Conservation (phyloP, 176 grass and related monocot species). For the Chrysopogon serrulatus region DNA sequence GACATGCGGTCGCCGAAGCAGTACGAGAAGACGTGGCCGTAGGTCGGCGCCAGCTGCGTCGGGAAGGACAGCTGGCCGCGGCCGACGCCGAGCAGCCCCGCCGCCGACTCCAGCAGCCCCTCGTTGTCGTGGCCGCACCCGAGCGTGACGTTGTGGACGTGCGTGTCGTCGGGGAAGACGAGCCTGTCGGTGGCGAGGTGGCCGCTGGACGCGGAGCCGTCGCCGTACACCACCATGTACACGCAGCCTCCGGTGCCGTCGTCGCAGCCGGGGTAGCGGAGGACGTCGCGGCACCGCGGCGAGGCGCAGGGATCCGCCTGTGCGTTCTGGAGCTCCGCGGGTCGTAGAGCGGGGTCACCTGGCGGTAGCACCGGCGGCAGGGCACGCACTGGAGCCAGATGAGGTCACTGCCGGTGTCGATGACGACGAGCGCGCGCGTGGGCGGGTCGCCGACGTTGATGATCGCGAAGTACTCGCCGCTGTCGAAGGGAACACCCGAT, state of each 20-base stretch:
- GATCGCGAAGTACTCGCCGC: slow-evolving; percentile 68
- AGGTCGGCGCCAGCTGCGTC: slow-evolving; percentile 42
- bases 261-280: slow-evolving; percentile 43
- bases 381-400: slow-evolving; percentile 75
- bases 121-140: slow-evolving; percentile 74
- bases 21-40: slow-evolving; percentile 60
- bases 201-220: slow-evolving; percentile 52
- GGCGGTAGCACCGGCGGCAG: slow-evolving; percentile 71
- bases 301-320: slow-evolving; percentile 32
- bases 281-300: slow-evolving; percentile 35
- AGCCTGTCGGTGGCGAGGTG: slow-evolving; percentile 57
- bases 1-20: slow-evolving; percentile 62
- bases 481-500: slow-evolving; percentile 50
- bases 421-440: slow-evolving; percentile 47
- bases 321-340: slow-evolving; percentile 49
- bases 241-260: slow-evolving; percentile 21
- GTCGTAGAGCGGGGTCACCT: slow-evolving; percentile 57
- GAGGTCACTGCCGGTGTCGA: slow-evolving; percentile 90
- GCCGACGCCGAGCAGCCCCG: slow-evolving; percentile 61
- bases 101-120: slow-evolving; percentile 50
- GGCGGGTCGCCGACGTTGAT: slow-evolving; percentile 61
- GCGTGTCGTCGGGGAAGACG: slow-evolving; percentile 33
- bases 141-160: slow-evolving; percentile 34
- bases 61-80: slow-evolving; percentile 55
- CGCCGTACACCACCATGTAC: slow-evolving; percentile 57